Percentiles rank a stretch among this genome's conserved stretches.
These are phyloP conservation scores for Boletus mariae DNA, from an alignment of 1,284 basidiomycete species.

Conservation along the genomic window DNA sequence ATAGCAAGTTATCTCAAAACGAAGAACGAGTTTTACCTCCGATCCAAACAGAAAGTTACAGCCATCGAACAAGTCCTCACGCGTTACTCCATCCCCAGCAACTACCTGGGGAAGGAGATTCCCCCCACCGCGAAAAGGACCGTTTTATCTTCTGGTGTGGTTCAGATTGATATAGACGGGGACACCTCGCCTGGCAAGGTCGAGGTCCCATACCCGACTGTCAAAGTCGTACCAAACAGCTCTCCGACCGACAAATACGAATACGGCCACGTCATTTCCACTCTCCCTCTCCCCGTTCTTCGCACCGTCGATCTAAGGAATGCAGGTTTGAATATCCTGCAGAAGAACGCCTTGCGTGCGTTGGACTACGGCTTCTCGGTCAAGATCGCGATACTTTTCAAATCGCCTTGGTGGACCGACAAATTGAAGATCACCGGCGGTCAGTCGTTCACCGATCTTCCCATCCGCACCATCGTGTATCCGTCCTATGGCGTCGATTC, in stretches of 20 bases:
- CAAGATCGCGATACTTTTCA: constrained; percentile 38
- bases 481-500: constrained; percentile 35
- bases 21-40: background rate
- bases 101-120: background rate
- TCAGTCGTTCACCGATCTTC: constrained; percentile 36
- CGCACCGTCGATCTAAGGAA: background rate
- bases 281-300: constrained; percentile 11
- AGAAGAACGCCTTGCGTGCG: constrained; percentile 16
- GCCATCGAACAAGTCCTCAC: background rate
- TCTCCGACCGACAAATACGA: background rate
- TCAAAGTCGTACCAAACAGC: background rate
- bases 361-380: constrained; percentile 7
- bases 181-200: background rate
- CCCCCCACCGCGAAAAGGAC: background rate
- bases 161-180: background rate
- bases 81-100: background rate
- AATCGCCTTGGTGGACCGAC: constrained; percentile 34
- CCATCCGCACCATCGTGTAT: constrained; percentile 36
- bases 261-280: constrained; percentile 17
- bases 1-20: constrained; percentile 16
- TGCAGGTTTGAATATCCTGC: constrained; percentile 10
- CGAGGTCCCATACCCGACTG: background rate
- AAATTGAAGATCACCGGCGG: constrained; percentile 28
- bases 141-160: background rate
- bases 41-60: constrained; percentile 7